Percentiles rank a stretch among this genome's conserved stretches.
These are phyloP conservation scores for Hypoxylon sp. DNA, from an alignment of 2,329 filamentous ascomycete species.

Conservation along the genomic window DNA sequence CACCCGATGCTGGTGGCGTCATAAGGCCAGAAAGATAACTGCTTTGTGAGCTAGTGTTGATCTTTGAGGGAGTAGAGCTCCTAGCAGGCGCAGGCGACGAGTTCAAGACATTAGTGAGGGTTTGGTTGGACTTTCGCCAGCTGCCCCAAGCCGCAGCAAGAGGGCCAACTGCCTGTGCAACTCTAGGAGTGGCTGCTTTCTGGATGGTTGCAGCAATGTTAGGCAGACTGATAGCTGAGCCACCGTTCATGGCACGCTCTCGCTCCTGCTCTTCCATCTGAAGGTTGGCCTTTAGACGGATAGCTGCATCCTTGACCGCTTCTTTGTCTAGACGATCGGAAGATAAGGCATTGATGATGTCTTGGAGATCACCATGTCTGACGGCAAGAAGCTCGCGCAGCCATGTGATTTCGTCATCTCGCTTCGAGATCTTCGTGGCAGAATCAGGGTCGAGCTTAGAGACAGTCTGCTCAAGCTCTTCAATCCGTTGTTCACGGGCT, in stretches of 20 bases:
- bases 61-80: slow-evolving; percentile 68
- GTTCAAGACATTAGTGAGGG: slow-evolving; percentile 56
- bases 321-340: slow-evolving; percentile 79
- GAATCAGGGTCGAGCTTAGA: slow-evolving; percentile 78
- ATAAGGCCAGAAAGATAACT: slow-evolving; percentile 79
- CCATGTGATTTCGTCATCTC: slow-evolving; percentile 94
- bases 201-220: slow-evolving; percentile 80
- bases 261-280: slow-evolving; percentile 98
- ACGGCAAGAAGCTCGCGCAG: slow-evolving; percentile 92
- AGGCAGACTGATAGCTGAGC: slow-evolving; percentile 72
- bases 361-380: slow-evolving; percentile 87
- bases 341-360: slow-evolving; percentile 84
- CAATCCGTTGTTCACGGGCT: slow-evolving; percentile 88
- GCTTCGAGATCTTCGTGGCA: slow-evolving; percentile 83
- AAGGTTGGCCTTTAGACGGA: slow-evolving; percentile 90
- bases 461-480: slow-evolving; percentile 80
- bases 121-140: slow-evolving; percentile 79
- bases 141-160: slow-evolving; percentile 94
- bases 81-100: slow-evolving; percentile 53
- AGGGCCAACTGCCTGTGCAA: slow-evolving; percentile 81
- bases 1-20: slow-evolving; percentile 83
- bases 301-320: slow-evolving; percentile 86
- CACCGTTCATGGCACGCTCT: slow-evolving; percentile 80
- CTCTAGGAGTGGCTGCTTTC: slow-evolving; percentile 80
- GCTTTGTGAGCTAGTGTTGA: slow-evolving; percentile 60